These are phyloP conservation scores for Suillus bovinus DNA, from an alignment of 768 basidiomycete species.

Conservation along the genomic window DNA sequence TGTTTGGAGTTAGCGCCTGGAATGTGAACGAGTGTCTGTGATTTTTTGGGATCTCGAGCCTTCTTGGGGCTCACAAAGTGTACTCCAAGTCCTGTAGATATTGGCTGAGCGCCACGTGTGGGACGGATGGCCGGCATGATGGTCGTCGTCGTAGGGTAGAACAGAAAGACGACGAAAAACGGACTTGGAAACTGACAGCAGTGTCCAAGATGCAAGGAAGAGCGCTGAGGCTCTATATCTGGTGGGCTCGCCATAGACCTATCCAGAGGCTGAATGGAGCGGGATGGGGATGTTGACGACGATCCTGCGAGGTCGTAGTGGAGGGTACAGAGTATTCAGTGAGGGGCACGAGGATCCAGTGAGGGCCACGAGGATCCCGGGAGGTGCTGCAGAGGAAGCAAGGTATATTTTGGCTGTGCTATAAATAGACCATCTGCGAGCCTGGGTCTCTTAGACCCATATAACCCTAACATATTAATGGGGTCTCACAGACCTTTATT, in stretches of 20 bases:
- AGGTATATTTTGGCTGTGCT: neutral
- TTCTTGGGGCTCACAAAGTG: constrained; percentile 22
- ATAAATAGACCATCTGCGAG: neutral
- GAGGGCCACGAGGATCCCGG: too few relatives aligned
- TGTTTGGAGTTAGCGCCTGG: neutral
- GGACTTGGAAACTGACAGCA: neutral
- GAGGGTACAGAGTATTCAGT: neutral
- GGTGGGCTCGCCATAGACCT: neutral
- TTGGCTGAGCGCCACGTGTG: neutral
- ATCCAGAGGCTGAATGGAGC: neutral
- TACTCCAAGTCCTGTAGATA: constrained; percentile 16
- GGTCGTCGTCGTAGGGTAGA: neutral
- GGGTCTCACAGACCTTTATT: neutral
- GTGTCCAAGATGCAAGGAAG: neutral
- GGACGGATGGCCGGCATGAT: neutral
- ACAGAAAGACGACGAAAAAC: neutral
- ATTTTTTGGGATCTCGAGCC: constrained; percentile 13
- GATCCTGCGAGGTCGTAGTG: neutral
- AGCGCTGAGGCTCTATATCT: neutral
- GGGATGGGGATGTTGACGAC: neutral
- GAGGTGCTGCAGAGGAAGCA: neutral
- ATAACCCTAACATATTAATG: neutral
- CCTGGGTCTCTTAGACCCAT: neutral
- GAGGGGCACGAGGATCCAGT: neutral
- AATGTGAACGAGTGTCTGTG: constrained; percentile 2